Base-by-base conservation (phyloP, 2,329 filamentous ascomycete genomes). In the Apiospora arundinis region DNA sequence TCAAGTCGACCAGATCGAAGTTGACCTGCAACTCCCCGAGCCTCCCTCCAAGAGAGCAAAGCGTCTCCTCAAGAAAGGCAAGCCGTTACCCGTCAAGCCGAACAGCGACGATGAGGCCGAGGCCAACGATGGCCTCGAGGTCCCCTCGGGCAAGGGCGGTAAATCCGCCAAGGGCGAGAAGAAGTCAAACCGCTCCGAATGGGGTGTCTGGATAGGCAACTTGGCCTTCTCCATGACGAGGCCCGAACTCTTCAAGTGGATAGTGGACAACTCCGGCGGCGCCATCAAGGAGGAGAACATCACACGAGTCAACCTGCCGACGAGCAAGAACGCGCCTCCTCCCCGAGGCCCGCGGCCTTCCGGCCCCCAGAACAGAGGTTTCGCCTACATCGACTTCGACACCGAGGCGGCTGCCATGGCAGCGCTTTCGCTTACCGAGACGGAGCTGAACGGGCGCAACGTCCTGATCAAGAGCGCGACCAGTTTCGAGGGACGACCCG, bases 181-280 rank as follows among this genome's bases (percentile, higher is more conserved):
- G 71, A 77, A 81, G 49, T 85, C 88, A 75, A 83, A 86, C 76
- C 92, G 94, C 72, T 96, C 94, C 12, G 91, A 93, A 23, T 91
- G 94, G 81, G 94, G 95, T 73, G 90, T 99, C 75, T 99, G 96
- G 96, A 93, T 99, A 76, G 96, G 97, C 77, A 99, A 99, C 82
- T 84, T 99, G 74, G 90, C 93, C n/a, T 99, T 95, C 86, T 90
- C 89, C 66, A 86, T 92, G 52, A 96, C 92, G 63, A 91, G 92
- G 72, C 85, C 89, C 16, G 91, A 94, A 73, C 84, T 99, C 67
- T 91, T 92, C 77, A 89, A 88, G 73, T 98, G 97, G 88, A 84
- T 99, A n/a, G 88, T 92, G 45, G 88, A 91, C 48, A 90, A 91
- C 79, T 91, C 91, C 8, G 91, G 91, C 67, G 91, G 90, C 72